Evolutionary conservation across 2,329 filamentous ascomycete genomes (phyloP).

Genomic region (Graphiopsis chlorocephala): DNA sequence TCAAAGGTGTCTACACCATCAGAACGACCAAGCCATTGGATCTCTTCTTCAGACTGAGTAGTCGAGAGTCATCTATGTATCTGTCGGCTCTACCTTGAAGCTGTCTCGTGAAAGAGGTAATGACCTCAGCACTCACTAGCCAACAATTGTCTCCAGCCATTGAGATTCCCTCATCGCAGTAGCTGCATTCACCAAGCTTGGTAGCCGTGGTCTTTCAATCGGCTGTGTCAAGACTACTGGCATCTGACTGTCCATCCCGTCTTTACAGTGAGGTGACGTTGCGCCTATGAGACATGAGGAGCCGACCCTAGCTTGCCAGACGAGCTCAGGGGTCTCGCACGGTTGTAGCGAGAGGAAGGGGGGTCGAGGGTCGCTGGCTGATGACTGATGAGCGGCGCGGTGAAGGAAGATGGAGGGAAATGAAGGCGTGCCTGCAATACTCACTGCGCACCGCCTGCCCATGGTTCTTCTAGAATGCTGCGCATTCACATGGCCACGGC

Average conservation of each 20-base stretch:
- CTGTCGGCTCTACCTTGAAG: not conserved
- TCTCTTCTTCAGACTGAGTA: not conserved
- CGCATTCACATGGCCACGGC: not conserved
- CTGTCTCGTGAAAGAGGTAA: not conserved
- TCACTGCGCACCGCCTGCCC: not conserved
- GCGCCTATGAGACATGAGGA: slow-evolving; percentile 1
- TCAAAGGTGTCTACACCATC: not conserved
- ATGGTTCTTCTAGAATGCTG: not conserved
- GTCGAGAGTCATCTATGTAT: not conserved
- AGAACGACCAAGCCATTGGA: not conserved
- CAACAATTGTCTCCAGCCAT: not conserved
- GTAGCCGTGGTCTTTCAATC: not conserved
- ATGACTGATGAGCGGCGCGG: not conserved
- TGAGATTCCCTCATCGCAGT: not conserved
- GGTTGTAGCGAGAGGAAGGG: not conserved
- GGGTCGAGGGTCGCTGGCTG: not conserved
- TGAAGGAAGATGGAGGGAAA: not conserved
- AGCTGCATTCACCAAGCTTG: not conserved
- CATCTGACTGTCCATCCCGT: not conserved
- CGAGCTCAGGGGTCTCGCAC: slow-evolving; percentile 1
- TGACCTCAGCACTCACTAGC: not conserved
- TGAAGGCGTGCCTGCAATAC: not conserved
- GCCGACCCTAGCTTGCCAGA: not conserved
- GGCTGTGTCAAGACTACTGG: not conserved
- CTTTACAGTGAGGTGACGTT: not conserved